Base-by-base conservation (phyloP, 768 basidiomycete genomes). In the Sarcodon aspratus region DNA sequence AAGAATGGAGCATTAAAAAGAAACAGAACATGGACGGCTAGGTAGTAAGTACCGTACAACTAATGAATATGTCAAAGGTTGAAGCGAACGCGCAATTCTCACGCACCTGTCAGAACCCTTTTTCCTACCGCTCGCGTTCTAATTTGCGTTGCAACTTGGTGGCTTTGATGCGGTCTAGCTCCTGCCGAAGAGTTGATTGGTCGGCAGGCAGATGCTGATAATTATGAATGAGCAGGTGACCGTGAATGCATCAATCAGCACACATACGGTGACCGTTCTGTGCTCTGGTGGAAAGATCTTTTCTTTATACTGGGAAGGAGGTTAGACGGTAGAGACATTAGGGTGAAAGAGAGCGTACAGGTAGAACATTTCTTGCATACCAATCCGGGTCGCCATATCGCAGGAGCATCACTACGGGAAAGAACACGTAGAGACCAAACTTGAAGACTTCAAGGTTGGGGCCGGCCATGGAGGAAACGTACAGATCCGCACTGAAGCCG, bases 381-480 rank as follows among this genome's bases (percentile, higher is more conserved):
- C 90, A 93, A 37, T 83, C 78, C 6, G 88, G 87, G 62, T 92
- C 86, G 40, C 90, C 89, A 59, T 87, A 92, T 64, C 91, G 85
- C 45, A 90, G 67, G 59, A 93, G 75, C 18, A 86, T 82, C 43
- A 75, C 68, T 50, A 93, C 78, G 9, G 90, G 90, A 50, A 90
- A 80, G 57, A 89, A 89, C 49, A 93, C 79, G 63, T 93, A 92
- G 13, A 90, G 65, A 3, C 79, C 79, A 57, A 93, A 93, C 67
- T 91, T 92, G 80, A 92, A 89, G 13, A 92, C 75, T 64, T 93
- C 90, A 48, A 93, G 79, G 62, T 85, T 87, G 34, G 86, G 79
- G 9, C 85, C 81, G 2, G 73, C 85, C 85, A 86, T 76, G 66
- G 40, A 48, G 13, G n/a, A 15, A 13, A 49, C 21, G 15, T 42